Base-by-base conservation (phyloP, 345 rosid species). In the Orychophragmus violaceus region DNA sequence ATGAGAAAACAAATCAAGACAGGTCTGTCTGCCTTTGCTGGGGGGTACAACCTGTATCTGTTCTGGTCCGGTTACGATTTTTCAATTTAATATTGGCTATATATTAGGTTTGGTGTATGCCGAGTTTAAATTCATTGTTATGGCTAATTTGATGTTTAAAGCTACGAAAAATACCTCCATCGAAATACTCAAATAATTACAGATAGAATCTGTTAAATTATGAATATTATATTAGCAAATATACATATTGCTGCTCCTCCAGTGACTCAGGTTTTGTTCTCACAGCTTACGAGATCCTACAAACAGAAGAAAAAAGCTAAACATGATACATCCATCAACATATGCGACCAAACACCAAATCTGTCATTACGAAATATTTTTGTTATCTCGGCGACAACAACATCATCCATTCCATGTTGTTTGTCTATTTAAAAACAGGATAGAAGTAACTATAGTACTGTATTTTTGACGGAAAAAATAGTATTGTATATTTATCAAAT, bases 21-120 rank as follows among this genome's bases (percentile, higher is more conserved):
- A 45, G 56, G n/a, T 33, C 48, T 58, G n/a, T 33, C 48, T 58
- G 72, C 39, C 57, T 68, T 68, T 11, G 72, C 48, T 57, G 57
- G 57, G 23, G 59, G 56, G 35, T 56, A 45, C 72, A 57, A 58
- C 59, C 39, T 68, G 65, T 58, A 58, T 36, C 37, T 57, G 48
- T 37, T 25, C 46, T 57, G 48, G 49, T 25, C 46, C 50, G 21
- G 44, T 56, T 32, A 45, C 36, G 14, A 23, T 46, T 58, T 32
- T 35, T 13, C 13, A 46, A n/a, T n/a, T n/a, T n/a, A n/a, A n/a
- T n/a, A 45, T 18, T 45, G 24, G 50, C 8, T 66, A 12, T 39
- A 21, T 21, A 23, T 8, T 10, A 27, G 5, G 6, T 53, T 56
- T 56, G 24, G 8, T 41, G 2, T 55, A 8, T 9, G 9, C 11